A percentile compares a stretch with the other conserved stretches of the same genome.
phyloP scores from a whole-genome alignment of 257 asterid species.

The Rauvolfia tetraphylla region DNA sequence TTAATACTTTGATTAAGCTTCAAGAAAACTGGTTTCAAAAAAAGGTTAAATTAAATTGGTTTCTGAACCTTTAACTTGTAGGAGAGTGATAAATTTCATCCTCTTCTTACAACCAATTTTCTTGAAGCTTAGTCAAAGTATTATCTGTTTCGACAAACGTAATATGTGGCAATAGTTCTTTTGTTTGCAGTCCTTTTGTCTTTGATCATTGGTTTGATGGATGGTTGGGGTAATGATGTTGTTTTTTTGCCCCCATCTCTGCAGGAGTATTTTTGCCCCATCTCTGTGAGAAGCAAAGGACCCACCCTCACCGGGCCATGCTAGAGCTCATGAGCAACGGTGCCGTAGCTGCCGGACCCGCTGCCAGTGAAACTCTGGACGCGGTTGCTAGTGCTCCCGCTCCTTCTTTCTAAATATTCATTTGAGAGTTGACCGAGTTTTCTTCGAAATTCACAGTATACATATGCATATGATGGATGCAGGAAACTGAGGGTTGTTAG shows the following conservation, averaged over 20 bases:
- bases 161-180: neutral
- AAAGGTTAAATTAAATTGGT: too few species aligned
- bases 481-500: neutral
- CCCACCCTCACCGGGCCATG: conserved; percentile 62
- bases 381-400: conserved; percentile 31
- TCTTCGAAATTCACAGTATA: neutral
- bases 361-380: conserved; percentile 9
- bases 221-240: too few species aligned
- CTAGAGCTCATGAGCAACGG: conserved; percentile 55
- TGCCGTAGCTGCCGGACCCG: conserved; percentile 39
- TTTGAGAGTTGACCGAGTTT: neutral
- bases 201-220: neutral
- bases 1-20: conserved; percentile 8
- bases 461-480: neutral
- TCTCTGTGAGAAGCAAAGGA: conserved; percentile 53
- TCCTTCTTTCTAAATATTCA: conserved; percentile 25
- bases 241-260: neutral
- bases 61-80: neutral
- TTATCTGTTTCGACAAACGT: neutral
- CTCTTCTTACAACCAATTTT: conserved; percentile 9
- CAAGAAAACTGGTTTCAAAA: conserved; percentile 2
- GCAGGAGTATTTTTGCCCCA: conserved; percentile 65
- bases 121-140: conserved; percentile 10
- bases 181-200: neutral
- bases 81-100: neutral